Evolutionary conservation across 257 asterid species (phyloP), one percentile per base, ranked within the genome.

Genomic region (Scutellaria baicalensis): DNA sequence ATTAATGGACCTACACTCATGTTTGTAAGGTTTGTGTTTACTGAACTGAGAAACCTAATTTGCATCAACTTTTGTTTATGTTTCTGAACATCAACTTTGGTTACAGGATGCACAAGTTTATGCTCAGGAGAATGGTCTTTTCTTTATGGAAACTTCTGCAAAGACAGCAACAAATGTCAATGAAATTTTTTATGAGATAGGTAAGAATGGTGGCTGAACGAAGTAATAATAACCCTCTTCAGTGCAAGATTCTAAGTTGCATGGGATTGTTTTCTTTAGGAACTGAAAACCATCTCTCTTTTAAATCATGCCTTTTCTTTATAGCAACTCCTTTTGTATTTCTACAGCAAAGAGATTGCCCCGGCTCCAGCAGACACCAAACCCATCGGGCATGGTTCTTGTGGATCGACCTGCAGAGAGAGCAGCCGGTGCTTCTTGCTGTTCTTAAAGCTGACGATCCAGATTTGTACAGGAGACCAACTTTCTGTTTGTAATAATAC

Each of bases 361-460:
- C 16, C 93, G 95, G 66, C 71, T 90, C 74, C 96, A 87, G 78
- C 91, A 86, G 31, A 88, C 88, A 49, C 75, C 87, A 65, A 90
- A 88, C 76, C 95, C 95, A 1, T 81, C 96, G 0, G 95, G 95
- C 71, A 90, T 88, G 96, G 93, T 86, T 57, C 89, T 90, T 38
- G 82, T 86, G 85, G 95, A 90, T 66, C 85, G 88, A 73, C 89
- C 92, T 11, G 88, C 88, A 13, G 91, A 81, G 60, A 81, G 68
- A 58, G 74, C 77, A 18, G 44, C 71, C 58, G 8, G 44, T 52
- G 75, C 72, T 56, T 88, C 95, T 27, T 90, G 95, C 74, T 90
- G 96, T 81, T 78, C 89, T 75, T 90, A 75, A 63, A 64, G 39
- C 58, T 31, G 21, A 52, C 31, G 18, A 47, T 64, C 56, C 59